These are phyloP conservation scores for Teunomyces stri DNA, from an alignment of 805 yeast genomes.

Conservation along the genomic window DNA sequence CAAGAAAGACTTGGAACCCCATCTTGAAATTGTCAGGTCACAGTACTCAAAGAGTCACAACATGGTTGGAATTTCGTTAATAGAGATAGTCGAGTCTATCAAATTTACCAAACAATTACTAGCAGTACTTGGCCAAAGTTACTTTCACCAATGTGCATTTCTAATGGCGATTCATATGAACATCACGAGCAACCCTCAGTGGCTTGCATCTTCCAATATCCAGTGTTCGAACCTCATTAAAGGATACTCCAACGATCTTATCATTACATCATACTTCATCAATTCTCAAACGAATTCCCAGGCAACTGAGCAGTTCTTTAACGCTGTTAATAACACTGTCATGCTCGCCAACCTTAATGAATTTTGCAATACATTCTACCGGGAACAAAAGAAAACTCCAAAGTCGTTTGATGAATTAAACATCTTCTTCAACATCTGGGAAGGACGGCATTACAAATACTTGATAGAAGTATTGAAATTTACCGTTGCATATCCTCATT, in stretches of 20 bases:
- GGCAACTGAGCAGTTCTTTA: constrained; percentile 12
- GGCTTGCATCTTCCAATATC: constrained; percentile 5
- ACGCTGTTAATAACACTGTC: constrained; percentile 6
- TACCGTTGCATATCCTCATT: constrained; percentile 33
- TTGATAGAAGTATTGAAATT: constrained; percentile 29
- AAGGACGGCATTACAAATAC: constrained; percentile 21
- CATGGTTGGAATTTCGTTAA: constrained; percentile 14
- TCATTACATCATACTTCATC: constrained; percentile 21
- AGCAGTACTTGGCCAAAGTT: constrained; percentile 13
- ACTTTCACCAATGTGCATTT: constrained; percentile 27
- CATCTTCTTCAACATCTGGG: constrained; percentile 30
- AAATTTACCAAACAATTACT: constrained; percentile 12
- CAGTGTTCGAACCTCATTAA: constrained; percentile 19
- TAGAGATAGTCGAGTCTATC: constrained; percentile 13
- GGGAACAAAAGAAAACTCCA: constrained; percentile 9
- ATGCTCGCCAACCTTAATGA: constrained; percentile 13
- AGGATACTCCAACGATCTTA: constrained; percentile 27
- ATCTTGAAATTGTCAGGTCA: constrained; percentile 21
- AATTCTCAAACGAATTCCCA: constrained; percentile 18
- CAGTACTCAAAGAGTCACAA: constrained; percentile 17
- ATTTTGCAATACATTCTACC: constrained; percentile 16
- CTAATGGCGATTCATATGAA: constrained; percentile 27
- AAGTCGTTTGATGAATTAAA: constrained; percentile 25
- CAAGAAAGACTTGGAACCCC: constrained; percentile 10
- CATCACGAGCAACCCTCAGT: neutral